A percentile compares a stretch with the other conserved stretches of the same genome.
phyloP scores from a whole-genome alignment of 352 stramenopile species.

The Thalassiosira mediterranea region DNA sequence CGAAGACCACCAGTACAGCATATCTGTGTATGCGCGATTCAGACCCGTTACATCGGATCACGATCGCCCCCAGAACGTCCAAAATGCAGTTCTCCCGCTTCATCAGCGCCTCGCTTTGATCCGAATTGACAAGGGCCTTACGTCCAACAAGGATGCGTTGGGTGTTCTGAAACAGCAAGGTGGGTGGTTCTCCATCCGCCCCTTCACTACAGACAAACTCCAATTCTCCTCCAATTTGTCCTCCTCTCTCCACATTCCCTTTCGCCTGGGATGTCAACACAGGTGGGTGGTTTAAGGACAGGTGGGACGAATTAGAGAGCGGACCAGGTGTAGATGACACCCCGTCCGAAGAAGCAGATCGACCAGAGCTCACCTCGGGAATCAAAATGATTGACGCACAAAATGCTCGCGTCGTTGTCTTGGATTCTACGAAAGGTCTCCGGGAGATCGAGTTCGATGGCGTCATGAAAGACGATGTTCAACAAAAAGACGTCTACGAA shows the following conservation, averaged over 20 bases:
- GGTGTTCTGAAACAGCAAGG: constrained; percentile 54
- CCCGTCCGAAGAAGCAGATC: constrained; percentile 6
- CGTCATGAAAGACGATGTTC: constrained; percentile 36
- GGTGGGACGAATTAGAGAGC: constrained; percentile 41
- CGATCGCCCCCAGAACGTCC: constrained; percentile 12
- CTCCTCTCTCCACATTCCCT: no score
- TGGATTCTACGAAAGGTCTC: constrained; percentile 55
- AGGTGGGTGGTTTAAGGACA: constrained; percentile 39
- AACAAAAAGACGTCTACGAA: constrained; percentile 53
- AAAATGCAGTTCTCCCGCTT: constrained; percentile 51
- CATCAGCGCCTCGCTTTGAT: constrained; percentile 66
- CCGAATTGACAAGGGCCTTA: constrained; percentile 39
- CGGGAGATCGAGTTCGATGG: constrained; percentile 62
- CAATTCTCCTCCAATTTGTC: no score
- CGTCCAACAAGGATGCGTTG: constrained; percentile 52
- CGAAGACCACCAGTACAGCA: constrained; percentile 21
- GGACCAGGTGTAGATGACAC: neutral
- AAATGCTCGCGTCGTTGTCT: constrained; percentile 51
- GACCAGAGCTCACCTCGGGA: constrained; percentile 22
- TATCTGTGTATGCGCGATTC: constrained; percentile 35
- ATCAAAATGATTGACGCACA: constrained; percentile 47
- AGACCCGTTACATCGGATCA: constrained; percentile 16
- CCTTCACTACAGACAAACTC: no score
- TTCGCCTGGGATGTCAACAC: no score
- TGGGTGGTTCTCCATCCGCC: constrained; percentile 47